Evolutionary conservation across 306 rosid species (phyloP), one percentile per base, ranked within the genome.

Genomic region (Trichosanthes cucumerina): DNA sequence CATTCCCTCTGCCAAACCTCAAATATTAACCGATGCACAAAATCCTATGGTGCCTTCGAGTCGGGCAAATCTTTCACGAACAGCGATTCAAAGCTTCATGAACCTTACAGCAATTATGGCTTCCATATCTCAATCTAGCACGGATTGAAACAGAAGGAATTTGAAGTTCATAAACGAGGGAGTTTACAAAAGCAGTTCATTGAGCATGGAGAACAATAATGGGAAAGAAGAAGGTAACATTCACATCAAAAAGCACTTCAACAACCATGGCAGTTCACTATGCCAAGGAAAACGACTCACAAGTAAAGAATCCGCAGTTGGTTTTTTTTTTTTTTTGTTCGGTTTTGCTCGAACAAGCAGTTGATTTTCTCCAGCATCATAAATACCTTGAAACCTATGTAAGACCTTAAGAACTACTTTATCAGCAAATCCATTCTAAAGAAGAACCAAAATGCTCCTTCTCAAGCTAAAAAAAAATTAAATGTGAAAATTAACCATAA

Each of bases 1-100:
- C 81, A 79, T 79, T 79, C 81, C 81, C 66, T 24, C 38, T 39
- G 56, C 66, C 79, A 26, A 76, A 76, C 72, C 65, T 47, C 36
- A 39, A 76, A 56, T 28, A 39, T 11, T 38, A 62, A 31, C 26
- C 68, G 2, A 39, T 9, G 31, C 60, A 70, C 38, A 65, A 64
- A 79, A 50, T 64, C 13, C 39, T 54, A 44, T 39, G 1, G 34
- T 44, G 63, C 69, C 68, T 34, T 54, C 43, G 12, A 76, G 26
- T 38, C 57, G 39, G 64, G 14, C n/a, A 18, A 75, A 78, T 50
- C 63, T 13, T 77, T 47, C 56, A 28, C 39, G 38, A 31, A 75
- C 39, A 9, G 74, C 12, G 16, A 36, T 39, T 38, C 24, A 50
- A 66, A 50, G 14, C 78, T 18, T 24, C 62, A 31, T 16, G 62